Evolutionary conservation across 305 asterid genomes (phyloP), one percentile per base, ranked within the genome.

Genomic region (Rubia tinctorum): DNA sequence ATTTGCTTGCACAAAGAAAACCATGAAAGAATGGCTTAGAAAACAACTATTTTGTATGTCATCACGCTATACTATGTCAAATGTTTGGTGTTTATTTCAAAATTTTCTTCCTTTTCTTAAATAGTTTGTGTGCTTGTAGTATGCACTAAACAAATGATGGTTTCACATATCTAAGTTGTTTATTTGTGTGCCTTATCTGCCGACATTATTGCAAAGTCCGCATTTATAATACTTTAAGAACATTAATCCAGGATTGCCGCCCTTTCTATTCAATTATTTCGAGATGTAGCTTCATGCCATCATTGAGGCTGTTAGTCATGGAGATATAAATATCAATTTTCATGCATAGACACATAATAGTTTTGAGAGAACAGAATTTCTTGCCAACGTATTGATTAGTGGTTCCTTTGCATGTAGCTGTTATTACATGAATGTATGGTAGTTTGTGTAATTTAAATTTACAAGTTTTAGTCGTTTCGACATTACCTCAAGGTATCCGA

Each of bases 271-370:
- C 84, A 83, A 91, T 82, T 91, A 86, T 81, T 82, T 71, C 61
- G 91, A 85, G 12, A 81, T 86, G 80, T 86, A 76, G 77, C 90
- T 93, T 75, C 72, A 87, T 78, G 98, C 96, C 25, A 84, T 90
- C 75, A 91, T 78, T 75, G 96, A 91, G 88, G 97, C 97, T 73
- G 96, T 89, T 73, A 81, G 97, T 84, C 37, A 82, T 56, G 98
- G 96, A n/a, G 83, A 81, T 78, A 79, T 90, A 89, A 80, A 85
- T 75, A 86, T 90, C 22, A 81, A 91, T 87, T 80, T 90, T 68
- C 91, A 88, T 88, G 98, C 92, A 69, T 91, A 97, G 97, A 88
- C 97, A 20, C 73, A 73, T 23, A 88, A 81, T 85, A 97, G 97
- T 71, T 82, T 88, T 71, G 86, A 84, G 8, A 83, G 82, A 82